These are phyloP conservation scores for Talaromyces trachyspermus DNA, from an alignment of 495 filamentous ascomycete species.

Conservation along the genomic window DNA sequence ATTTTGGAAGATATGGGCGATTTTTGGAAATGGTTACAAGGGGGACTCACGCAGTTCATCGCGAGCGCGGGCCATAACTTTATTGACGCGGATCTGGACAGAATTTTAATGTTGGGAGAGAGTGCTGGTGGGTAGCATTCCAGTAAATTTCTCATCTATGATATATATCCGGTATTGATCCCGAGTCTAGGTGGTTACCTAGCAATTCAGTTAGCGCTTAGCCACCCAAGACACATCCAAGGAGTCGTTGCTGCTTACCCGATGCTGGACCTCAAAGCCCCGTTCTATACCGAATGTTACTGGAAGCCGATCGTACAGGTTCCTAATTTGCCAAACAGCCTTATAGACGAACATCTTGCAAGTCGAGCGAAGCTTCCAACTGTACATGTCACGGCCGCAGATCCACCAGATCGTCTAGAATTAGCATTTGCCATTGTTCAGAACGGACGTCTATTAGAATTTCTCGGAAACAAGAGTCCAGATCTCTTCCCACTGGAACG, in stretches of 20 bases:
- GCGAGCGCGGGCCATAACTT: neutral
- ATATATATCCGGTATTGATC: no score
- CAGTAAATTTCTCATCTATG: no score
- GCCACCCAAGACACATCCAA: neutral
- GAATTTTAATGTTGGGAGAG: conserved; percentile 6
- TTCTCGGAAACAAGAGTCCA: conserved; percentile 8
- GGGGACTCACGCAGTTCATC: neutral
- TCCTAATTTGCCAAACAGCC: neutral
- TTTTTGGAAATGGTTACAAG: conserved; percentile 10
- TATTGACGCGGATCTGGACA: neutral
- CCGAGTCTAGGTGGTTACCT: conserved; percentile 8
- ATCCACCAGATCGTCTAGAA: conserved; percentile 7
- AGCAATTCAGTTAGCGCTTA: conserved; percentile 3
- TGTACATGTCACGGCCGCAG: conserved; percentile 2
- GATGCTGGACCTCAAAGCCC: neutral
- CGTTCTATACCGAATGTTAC: conserved; percentile 13
- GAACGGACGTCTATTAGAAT: conserved; percentile 14
- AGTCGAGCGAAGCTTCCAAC: no score
- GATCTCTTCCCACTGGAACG: conserved; percentile 9
- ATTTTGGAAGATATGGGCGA: conserved; percentile 10
- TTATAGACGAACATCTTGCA: neutral
- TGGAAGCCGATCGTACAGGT: neutral
- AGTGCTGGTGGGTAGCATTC: conserved; percentile 1
- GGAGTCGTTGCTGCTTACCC: conserved; percentile 7
- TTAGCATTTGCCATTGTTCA: conserved; percentile 13